phyloP scores from a whole-genome alignment of 164 flowering plant genomes.

The grape (Vitis vinifera) region ASM3070453v1 NC_081822.1:29490001-29490500 shows the following conservation, averaged over 20 bases:
- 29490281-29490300: conserved; percentile 82
- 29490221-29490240: conserved; percentile 87
- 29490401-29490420: too few relatives aligned
- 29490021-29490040: too few relatives aligned
- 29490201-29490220: conserved; percentile 93
- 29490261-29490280: conserved; percentile 64
- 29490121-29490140: neutral
- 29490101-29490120: neutral
- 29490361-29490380: neutral
- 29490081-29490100: neutral
- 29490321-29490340: conserved; percentile 72
- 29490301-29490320: conserved; percentile 72
- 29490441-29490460: too few relatives aligned
- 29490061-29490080: too few relatives aligned
- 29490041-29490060: too few relatives aligned
- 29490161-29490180: conserved; percentile 84
- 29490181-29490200: conserved; percentile 76
- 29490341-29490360: neutral
- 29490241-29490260: conserved; percentile 81
- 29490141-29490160: neutral
- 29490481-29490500: too few relatives aligned
- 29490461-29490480: too few relatives aligned
- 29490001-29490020: too few relatives aligned
- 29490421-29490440: too few relatives aligned
- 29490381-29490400: too few relatives aligned